Evolutionary conservation across 305 asterid species (phyloP), one percentile per base, ranked within the genome.

Genomic region (Fraxinus velutina): DNA sequence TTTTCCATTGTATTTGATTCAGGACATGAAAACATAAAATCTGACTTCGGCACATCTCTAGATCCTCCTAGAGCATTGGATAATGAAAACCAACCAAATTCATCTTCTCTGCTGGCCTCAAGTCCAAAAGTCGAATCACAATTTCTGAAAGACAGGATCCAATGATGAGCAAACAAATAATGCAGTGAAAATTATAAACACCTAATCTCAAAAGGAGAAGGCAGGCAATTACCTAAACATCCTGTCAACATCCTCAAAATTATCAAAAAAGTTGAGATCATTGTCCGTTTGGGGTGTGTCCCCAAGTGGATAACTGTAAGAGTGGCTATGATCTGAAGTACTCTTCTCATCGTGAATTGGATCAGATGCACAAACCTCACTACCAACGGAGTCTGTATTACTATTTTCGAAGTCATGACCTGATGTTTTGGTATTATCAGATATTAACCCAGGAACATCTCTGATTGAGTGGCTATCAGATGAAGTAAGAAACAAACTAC

Each of bases 231-330:
- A 94, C 98, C 97, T 88, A 75, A 94, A 90, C 89, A 94, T 91
- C 85, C 85, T 85, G 85, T 92, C 98, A 68, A 93, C 92, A 85
- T 91, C 98, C 57, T 94, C 98, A 77, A 94, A 93, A 78, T 85
- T 86, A 76, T 82, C 92, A 44, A 93, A 86, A 87, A 89, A 89
- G 84, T 83, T 79, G 73, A 88, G 84, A 86, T 84, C 89, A 82
- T 75, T 84, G 78, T 85, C 90, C 15, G 90, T 70, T 79, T 83
- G 92, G 80, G 89, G 77, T 37, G 87, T 80, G 66, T 87, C 92
- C 75, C 87, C 89, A 42, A 90, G 91, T 32, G 93, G 88, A 86
- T 90, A 92, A 86, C 83, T 78, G 55, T 89, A 88, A 24, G 93
- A 71, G 87, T 79, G 85, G 55, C 85, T 85, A 79, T 84, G 92